Evolutionary conservation across 768 basidiomycete genomes (phyloP).

Genomic region (Suillus subalutaceus): DNA sequence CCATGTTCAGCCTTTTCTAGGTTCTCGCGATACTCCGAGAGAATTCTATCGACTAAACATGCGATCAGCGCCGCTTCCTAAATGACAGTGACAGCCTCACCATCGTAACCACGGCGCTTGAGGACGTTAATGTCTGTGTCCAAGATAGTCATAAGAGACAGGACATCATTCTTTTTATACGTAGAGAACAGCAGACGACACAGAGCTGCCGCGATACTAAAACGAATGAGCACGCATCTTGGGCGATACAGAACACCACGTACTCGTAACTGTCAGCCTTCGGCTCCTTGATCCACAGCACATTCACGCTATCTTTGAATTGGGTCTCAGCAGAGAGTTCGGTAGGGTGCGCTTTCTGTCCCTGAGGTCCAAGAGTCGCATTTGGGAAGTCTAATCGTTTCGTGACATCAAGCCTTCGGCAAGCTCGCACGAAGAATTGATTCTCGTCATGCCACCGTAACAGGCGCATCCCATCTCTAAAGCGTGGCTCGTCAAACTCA

Average conservation of each 20-base stretch:
- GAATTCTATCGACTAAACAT: conserved; percentile 15
- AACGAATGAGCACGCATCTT: conserved; percentile 13
- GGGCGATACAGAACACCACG: conserved; percentile 32
- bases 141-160: conserved; percentile 88
- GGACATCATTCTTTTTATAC: conserved; percentile 78
- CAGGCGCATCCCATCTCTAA: conserved; percentile 52
- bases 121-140: conserved; percentile 83
- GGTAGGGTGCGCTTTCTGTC: conserved; percentile 35
- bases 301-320: conserved; percentile 45
- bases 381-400: conserved; percentile 58
- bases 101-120: conserved; percentile 80
- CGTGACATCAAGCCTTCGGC: conserved; percentile 58
- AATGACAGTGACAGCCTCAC: conserved; percentile 36
- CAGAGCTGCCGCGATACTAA: conserved; percentile 79
- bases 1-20: not conserved
- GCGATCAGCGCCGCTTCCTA: not conserved
- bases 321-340: conserved; percentile 69
- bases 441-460: conserved; percentile 58
- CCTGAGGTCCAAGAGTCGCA: not conserved
- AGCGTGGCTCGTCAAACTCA: conserved; percentile 65
- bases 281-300: conserved; percentile 70
- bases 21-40: conserved; percentile 1
- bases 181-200: conserved; percentile 75
- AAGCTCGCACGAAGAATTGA: conserved; percentile 68
- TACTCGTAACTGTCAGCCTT: conserved; percentile 87